Percentiles rank a stretch among this genome's conserved stretches.
These are phyloP conservation scores for Paraconiothyrium sp. DNA, from an alignment of 2,329 filamentous ascomycete genomes.

Conservation along the genomic window DNA sequence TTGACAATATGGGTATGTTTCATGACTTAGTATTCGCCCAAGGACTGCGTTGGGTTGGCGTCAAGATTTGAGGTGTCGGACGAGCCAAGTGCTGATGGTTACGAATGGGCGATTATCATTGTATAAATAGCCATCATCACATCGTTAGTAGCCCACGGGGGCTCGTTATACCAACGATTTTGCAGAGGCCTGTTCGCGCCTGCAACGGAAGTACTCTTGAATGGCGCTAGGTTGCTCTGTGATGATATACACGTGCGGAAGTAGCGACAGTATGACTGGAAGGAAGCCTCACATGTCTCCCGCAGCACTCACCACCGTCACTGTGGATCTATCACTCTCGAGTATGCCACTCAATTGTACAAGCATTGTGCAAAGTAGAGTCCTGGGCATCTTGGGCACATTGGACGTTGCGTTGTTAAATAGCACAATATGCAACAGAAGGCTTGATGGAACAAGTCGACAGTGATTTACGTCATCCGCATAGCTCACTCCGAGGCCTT, in stretches of 20 bases:
- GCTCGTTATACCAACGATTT: conserved; percentile 7
- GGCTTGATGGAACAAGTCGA: neutral
- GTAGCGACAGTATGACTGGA: no score
- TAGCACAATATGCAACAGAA: no score
- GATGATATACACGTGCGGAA: neutral
- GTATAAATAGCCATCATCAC: conserved; percentile 3
- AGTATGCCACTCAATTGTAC: no score
- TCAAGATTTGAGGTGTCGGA: neutral
- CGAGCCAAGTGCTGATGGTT: neutral
- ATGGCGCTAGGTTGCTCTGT: neutral
- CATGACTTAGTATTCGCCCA: neutral
- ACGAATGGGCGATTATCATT: neutral
- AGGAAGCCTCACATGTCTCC: no score
- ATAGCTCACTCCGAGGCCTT: neutral
- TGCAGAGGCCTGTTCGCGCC: neutral
- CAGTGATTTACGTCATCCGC: no score
- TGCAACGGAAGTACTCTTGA: neutral
- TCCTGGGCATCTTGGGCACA: neutral
- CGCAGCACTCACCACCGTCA: no score
- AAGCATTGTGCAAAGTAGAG: no score
- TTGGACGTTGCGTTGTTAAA: neutral
- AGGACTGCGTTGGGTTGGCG: neutral
- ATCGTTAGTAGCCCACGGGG: conserved; percentile 13
- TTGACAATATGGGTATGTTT: conserved; percentile 7
- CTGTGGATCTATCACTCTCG: no score